Conservation (phyloP, 805 yeast genomes). For the Dipodascus geniculatus region DNA sequence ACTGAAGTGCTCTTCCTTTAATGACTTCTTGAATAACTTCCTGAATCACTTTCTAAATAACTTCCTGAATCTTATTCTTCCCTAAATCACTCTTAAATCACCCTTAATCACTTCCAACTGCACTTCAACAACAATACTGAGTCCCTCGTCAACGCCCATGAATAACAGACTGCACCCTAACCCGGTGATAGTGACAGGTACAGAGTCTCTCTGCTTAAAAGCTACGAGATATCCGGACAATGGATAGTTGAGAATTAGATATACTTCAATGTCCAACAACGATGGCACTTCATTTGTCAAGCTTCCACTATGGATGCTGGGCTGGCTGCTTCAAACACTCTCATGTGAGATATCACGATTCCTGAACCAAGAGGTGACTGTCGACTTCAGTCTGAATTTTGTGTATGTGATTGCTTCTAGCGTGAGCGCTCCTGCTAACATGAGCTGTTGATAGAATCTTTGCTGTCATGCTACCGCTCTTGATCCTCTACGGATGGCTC, state of each 20-base stretch:
- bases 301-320: not conserved
- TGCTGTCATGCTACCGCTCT: slow-evolving; percentile 8
- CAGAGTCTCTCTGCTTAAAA: too few species aligned
- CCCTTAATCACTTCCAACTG: too few species aligned
- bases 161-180: too few species aligned
- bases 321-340: not conserved
- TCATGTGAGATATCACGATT: not conserved
- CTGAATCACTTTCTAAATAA: too few species aligned
- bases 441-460: not conserved
- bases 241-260: not conserved
- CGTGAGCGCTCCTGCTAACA: not conserved
- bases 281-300: not conserved
- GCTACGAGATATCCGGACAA: too few species aligned
- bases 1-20: too few species aligned
- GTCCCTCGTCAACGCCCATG: too few species aligned
- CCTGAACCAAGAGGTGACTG: not conserved
- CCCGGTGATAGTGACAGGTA: too few species aligned
- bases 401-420: not conserved
- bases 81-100: too few species aligned
- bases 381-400: not conserved
- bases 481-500: slow-evolving; percentile 35
- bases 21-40: too few species aligned
- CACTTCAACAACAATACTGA: too few species aligned
- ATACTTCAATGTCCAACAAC: not conserved
- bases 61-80: too few species aligned